Percentiles rank a stretch among this genome's conserved stretches.
phyloP scores from a whole-genome alignment of 495 filamentous ascomycete genomes.

The Tuber melanosporum region DNA sequence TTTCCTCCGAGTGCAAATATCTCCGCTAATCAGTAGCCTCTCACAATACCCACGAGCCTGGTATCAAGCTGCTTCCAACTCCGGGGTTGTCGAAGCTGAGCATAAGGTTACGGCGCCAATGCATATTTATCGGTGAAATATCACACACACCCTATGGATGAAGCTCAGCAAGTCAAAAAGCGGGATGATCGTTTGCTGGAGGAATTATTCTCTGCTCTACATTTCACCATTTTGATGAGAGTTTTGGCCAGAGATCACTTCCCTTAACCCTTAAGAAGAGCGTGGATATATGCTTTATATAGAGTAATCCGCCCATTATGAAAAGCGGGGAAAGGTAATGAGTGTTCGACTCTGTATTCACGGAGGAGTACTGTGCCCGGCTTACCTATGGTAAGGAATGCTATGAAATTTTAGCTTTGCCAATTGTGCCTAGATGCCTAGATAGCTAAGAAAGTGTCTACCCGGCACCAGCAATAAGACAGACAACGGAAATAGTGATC shows the following conservation, averaged over 20 bases:
- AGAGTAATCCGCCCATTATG: background rate
- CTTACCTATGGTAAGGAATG: background rate
- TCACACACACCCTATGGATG: background rate
- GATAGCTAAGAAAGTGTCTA: background rate
- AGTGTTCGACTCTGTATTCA: background rate
- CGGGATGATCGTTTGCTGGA: background rate
- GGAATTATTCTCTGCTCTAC: background rate
- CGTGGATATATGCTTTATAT: background rate
- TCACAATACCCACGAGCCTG: background rate
- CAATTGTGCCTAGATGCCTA: background rate
- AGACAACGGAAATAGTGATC: background rate
- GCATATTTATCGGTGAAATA: background rate
- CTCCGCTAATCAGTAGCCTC: background rate
- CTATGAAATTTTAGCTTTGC: background rate
- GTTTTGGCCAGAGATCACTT: background rate
- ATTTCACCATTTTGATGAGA: background rate
- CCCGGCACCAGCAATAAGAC: background rate
- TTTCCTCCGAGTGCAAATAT: background rate
- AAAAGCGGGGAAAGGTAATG: background rate
- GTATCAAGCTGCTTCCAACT: background rate
- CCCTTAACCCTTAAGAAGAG: background rate
- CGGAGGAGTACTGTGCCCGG: background rate
- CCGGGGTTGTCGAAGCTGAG: background rate
- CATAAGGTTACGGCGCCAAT: background rate
- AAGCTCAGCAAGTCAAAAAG: background rate